These are phyloP conservation scores for Ophiorrhiza pumila DNA, from an alignment of 257 asterid genomes.

Conservation along the genomic window DNA sequence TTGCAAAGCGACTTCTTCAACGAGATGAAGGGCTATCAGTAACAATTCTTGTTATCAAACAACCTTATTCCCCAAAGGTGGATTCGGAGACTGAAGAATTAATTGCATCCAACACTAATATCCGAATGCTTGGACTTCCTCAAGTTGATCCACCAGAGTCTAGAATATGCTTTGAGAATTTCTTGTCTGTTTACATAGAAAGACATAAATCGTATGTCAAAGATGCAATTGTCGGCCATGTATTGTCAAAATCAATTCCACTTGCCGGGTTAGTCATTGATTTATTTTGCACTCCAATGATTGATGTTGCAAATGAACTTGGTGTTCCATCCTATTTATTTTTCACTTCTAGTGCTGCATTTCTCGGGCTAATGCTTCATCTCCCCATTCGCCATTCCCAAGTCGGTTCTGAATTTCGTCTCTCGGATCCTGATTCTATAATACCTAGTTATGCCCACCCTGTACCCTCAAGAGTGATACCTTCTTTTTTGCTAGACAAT, in stretches of 20 bases:
- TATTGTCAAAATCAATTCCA: not conserved
- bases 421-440: constrained; percentile 1
- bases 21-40: not conserved
- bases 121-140: constrained; percentile 4
- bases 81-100: not conserved
- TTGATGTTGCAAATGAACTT: constrained; percentile 14
- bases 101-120: not conserved
- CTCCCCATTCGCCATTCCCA: constrained; percentile 7
- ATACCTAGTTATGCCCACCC: not conserved
- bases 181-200: not conserved
- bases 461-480: not conserved
- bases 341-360: constrained; percentile 12
- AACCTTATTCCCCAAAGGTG: not conserved
- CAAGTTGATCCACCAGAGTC: not conserved
- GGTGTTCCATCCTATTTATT: constrained; percentile 3
- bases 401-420: not conserved
- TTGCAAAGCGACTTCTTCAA: constrained; percentile 9
- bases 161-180: not conserved
- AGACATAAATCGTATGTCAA: constrained; percentile 4
- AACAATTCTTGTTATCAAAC: not conserved
- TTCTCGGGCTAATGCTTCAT: constrained; percentile 13
- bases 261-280: constrained; percentile 13
- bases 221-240: not conserved
- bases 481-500: constrained; percentile 7
- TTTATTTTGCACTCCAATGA: constrained; percentile 9